These are phyloP conservation scores for Spathaspora sp. DNA, from an alignment of 805 yeast genomes.

Conservation along the genomic window DNA sequence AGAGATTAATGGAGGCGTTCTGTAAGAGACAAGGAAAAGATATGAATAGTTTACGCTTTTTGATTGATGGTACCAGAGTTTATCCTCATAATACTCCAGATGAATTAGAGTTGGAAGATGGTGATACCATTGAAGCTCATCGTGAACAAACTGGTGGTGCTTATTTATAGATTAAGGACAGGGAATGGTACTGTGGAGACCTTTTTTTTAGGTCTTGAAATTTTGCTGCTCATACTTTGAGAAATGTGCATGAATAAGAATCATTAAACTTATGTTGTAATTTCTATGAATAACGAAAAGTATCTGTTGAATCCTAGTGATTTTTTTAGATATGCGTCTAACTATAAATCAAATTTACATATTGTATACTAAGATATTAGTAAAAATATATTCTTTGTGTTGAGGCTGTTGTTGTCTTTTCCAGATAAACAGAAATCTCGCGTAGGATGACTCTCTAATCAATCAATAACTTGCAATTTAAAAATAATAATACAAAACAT, in stretches of 20 bases:
- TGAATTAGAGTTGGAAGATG: constrained; percentile 88
- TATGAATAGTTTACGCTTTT: constrained; percentile 75
- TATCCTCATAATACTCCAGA: constrained; percentile 89
- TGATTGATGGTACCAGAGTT: constrained; percentile 91
- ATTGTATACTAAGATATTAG: too few species aligned
- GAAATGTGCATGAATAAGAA: too few species aligned
- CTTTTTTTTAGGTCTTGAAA: background rate
- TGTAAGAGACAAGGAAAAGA: constrained; percentile 97
- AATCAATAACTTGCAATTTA: background rate
- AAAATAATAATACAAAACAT: too few species aligned
- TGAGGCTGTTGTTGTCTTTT: too few species aligned
- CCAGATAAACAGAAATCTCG: background rate
- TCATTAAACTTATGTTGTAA: too few species aligned
- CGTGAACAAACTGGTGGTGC: constrained; percentile 85
- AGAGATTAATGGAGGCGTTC: constrained; percentile 94
- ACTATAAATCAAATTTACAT: too few species aligned
- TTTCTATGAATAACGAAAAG: too few species aligned
- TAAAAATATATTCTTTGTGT: too few species aligned
- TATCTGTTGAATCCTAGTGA: too few species aligned
- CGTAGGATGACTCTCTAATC: background rate
- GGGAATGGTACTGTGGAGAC: background rate
- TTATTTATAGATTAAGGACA: background rate
- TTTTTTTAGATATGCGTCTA: too few species aligned
- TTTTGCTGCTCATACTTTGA: background rate
- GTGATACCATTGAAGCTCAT: constrained; percentile 95